Conservation (phyloP, 2,329 filamentous ascomycete genomes). For the Colletotrichum theobromicola region DNA sequence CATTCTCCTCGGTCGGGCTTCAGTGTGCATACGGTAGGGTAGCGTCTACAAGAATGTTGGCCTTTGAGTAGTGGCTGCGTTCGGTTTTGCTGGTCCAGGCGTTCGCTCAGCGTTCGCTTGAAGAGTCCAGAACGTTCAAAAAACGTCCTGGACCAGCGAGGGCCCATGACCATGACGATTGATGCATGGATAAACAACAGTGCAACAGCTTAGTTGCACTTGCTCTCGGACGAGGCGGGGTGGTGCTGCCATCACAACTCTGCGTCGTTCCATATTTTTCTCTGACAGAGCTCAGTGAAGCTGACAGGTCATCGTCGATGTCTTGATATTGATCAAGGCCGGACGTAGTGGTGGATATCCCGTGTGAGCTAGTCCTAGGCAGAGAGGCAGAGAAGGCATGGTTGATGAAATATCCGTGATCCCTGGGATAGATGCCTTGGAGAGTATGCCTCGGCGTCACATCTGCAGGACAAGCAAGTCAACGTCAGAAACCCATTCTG, state of each 20-base stretch:
- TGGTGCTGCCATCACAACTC: neutral
- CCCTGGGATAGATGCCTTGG: neutral
- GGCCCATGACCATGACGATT: neutral
- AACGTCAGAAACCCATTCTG: neutral
- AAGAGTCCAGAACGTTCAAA: conserved; percentile 13
- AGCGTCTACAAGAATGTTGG: neutral
- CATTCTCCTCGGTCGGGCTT: neutral
- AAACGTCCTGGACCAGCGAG: neutral
- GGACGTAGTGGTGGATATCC: neutral
- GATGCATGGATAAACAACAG: neutral
- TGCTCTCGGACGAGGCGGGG: neutral
- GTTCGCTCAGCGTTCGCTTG: conserved; percentile 1
- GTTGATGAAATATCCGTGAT: neutral
- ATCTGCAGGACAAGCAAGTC: neutral
- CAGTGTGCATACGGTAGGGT: neutral
- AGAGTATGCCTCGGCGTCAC: neutral
- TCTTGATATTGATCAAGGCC: neutral
- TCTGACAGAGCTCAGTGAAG: neutral
- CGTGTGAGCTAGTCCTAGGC: neutral
- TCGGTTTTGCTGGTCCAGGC: neutral
- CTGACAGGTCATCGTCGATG: neutral
- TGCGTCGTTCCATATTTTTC: neutral
- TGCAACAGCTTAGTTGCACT: neutral
- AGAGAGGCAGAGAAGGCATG: neutral
- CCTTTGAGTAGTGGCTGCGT: neutral